Evolutionary conservation across 768 basidiomycete species (phyloP).

Genomic region (Auricularia sp.): DNA sequence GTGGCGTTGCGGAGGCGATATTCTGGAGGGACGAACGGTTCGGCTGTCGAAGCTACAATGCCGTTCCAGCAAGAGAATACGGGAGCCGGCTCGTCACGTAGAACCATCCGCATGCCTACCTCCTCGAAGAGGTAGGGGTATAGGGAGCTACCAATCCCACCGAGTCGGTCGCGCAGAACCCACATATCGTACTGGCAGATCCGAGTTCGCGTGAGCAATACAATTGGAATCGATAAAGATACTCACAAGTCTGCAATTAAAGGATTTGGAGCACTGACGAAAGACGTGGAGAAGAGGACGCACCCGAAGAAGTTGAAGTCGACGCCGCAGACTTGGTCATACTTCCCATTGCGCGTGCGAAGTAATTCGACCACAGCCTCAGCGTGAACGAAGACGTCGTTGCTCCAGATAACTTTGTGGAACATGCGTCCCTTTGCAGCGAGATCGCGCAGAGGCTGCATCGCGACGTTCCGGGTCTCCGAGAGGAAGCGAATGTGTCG

Average conservation of each 20-base stretch:
- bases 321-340: slow-evolving; percentile 35
- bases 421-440: slow-evolving; percentile 17
- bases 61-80: slow-evolving; percentile 41
- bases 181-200: slow-evolving; percentile 26
- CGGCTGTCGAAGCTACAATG: slow-evolving; percentile 30
- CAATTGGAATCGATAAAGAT: no score
- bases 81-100: slow-evolving; percentile 30
- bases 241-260: neutral
- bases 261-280: neutral
- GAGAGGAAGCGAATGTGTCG: slow-evolving; percentile 30
- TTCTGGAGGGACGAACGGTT: slow-evolving; percentile 31
- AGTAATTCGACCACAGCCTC: slow-evolving; percentile 32
- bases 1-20: slow-evolving; percentile 18
- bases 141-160: slow-evolving; percentile 19
- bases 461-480: slow-evolving; percentile 29
- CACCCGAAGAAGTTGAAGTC: slow-evolving; percentile 26
- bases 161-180: slow-evolving; percentile 28
- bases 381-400: slow-evolving; percentile 33
- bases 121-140: slow-evolving; percentile 37
- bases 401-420: slow-evolving; percentile 32
- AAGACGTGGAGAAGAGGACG: neutral
- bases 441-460: slow-evolving; percentile 28
- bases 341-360: slow-evolving; percentile 28
- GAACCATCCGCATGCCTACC: slow-evolving; percentile 25
- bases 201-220: no score